A percentile compares a stretch with the other conserved stretches of the same genome.
Evolutionary conservation across 495 filamentous ascomycete species (phyloP).

Genomic region (Talaromyces ruber): DNA sequence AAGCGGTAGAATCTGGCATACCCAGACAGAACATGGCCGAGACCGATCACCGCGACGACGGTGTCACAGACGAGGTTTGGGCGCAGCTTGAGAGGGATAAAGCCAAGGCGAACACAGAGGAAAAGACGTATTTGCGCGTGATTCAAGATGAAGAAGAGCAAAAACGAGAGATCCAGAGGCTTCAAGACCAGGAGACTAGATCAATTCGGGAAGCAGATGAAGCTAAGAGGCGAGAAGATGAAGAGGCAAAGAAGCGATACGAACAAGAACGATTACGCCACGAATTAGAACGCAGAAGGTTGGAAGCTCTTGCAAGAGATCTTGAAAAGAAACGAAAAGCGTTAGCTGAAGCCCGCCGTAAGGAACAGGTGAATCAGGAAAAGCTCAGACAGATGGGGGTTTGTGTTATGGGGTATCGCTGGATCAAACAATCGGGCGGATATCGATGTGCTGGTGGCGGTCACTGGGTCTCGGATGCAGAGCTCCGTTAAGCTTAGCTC

Average conservation of each 20-base stretch:
- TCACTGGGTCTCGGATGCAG: conserved; percentile 35
- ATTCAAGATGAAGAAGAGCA: no score
- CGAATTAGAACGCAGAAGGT: conserved; percentile 21
- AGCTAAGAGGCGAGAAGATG: no score
- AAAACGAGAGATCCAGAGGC: no score
- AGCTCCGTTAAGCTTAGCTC: conserved; percentile 14
- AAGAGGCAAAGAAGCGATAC: no score
- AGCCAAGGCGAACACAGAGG: conserved; percentile 22
- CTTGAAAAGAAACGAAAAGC: neutral
- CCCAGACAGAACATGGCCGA: no score
- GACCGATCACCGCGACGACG: no score
- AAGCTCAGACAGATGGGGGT: conserved; percentile 40
- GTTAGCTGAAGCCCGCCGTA: conserved; percentile 13
- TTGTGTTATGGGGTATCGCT: conserved; percentile 42
- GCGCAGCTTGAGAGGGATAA: conserved; percentile 28
- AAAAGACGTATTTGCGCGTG: no score
- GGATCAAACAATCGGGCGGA: conserved; percentile 44
- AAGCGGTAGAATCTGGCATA: no score
- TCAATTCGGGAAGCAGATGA: no score
- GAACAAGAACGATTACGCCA: conserved; percentile 11
- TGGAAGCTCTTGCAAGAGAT: conserved; percentile 18
- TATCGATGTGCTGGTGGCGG: conserved; percentile 46
- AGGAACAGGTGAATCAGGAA: conserved; percentile 32
- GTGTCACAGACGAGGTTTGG: conserved; percentile 21
- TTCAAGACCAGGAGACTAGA: no score